phyloP scores from a whole-genome alignment of 768 basidiomycete species.

The Serendipita sp. region DNA sequence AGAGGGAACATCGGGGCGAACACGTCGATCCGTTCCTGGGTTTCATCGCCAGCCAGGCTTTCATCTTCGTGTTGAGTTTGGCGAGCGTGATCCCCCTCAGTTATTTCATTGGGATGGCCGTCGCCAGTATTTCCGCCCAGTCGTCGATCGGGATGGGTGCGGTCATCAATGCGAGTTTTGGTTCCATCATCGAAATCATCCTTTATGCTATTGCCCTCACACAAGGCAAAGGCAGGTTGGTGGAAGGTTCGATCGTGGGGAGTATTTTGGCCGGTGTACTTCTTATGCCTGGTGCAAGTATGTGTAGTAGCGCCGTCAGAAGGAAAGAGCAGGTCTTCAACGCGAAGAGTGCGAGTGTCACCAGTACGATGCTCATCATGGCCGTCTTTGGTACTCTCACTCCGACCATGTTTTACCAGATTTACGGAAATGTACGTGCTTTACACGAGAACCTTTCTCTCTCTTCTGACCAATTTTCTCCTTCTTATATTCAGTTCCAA shows the following conservation, averaged over 20 bases:
- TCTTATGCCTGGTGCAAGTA: slow-evolving; percentile 92
- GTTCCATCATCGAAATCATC: slow-evolving; percentile 94
- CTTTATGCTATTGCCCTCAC: slow-evolving; percentile 80
- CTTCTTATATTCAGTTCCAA: slow-evolving; percentile 45
- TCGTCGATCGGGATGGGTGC: slow-evolving; percentile 99
- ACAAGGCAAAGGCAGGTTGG: slow-evolving; percentile 82
- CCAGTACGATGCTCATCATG: slow-evolving; percentile 99
- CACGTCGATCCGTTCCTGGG: slow-evolving; percentile 50
- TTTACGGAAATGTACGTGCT: slow-evolving; percentile 78
- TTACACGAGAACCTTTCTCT: too few species aligned
- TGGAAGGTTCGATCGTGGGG: slow-evolving; percentile 94
- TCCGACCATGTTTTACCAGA: slow-evolving; percentile 95
- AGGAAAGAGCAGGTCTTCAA: slow-evolving; percentile 93
- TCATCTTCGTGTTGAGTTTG: slow-evolving; percentile 73
- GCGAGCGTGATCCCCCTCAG: slow-evolving; percentile 90
- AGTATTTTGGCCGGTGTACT: slow-evolving; percentile 89
- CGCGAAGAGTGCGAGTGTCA: slow-evolving; percentile 97
- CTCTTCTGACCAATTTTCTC: slow-evolving; percentile 6
- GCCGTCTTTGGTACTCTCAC: slow-evolving; percentile 92
- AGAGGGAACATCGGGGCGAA: slow-evolving; percentile 34
- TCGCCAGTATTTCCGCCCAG: slow-evolving; percentile 96
- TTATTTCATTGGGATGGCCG: slow-evolving; percentile 99
- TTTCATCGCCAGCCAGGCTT: slow-evolving; percentile 50
- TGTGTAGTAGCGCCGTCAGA: slow-evolving; percentile 78
- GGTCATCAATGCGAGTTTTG: slow-evolving; percentile 97